Conservation (phyloP, 2,329 filamentous ascomycete genomes). For the Microcyclosporella mali region DNA sequence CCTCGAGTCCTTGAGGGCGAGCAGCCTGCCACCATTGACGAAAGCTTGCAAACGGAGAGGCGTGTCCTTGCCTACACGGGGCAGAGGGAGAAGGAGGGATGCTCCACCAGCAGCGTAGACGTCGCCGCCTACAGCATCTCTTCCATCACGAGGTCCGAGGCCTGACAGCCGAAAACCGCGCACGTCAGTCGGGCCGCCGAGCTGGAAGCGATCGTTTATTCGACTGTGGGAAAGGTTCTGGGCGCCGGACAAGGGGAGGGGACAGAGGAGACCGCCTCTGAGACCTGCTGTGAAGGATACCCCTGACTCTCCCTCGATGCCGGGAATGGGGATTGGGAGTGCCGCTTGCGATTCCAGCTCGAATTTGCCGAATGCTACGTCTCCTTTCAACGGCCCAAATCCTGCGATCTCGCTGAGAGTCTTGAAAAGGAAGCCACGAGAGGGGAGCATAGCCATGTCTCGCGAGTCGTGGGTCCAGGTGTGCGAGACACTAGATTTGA, state of each 20-base stretch:
- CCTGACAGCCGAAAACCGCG: constrained; percentile 88
- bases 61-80: constrained; percentile 71
- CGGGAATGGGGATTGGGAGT: constrained; percentile 65
- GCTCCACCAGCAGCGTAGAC: constrained; percentile 84
- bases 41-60: constrained; percentile 85
- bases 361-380: constrained; percentile 91
- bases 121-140: constrained; percentile 84
- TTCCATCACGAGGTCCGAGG: constrained; percentile 78
- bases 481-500: constrained; percentile 82
- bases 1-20: constrained; percentile 59
- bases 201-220: constrained; percentile 89
- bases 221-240: constrained; percentile 61
- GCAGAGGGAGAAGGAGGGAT: constrained; percentile 78
- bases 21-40: constrained; percentile 78
- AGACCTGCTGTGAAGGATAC: constrained; percentile 78
- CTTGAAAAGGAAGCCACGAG: constrained; percentile 59
- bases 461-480: constrained; percentile 73
- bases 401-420: constrained; percentile 18
- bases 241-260: constrained; percentile 59
- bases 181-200: constrained; percentile 90
- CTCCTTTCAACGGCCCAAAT: constrained; percentile 64
- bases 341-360: constrained; percentile 77
- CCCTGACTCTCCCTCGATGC: constrained; percentile 62
- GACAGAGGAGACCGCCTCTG: constrained; percentile 75
- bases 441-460: constrained; percentile 79